phyloP scores from a whole-genome alignment of 208 protist species.

The Leishmania martiniquensis region DNA sequence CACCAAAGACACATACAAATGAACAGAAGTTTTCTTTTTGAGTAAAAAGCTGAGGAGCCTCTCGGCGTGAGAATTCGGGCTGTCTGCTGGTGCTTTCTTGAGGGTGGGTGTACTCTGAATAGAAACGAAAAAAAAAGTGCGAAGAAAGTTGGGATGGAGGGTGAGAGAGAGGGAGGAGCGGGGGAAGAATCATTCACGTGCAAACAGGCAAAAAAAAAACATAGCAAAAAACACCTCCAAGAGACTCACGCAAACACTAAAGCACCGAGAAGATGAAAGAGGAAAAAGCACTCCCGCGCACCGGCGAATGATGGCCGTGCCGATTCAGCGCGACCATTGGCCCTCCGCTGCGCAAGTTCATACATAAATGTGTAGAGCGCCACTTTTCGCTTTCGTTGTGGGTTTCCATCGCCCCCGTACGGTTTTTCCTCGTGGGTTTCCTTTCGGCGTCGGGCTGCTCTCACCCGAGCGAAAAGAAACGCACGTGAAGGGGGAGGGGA shows the following conservation, averaged over 20 bases:
- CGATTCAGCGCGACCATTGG: neutral
- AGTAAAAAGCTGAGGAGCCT: neutral
- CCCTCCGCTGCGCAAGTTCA: neutral
- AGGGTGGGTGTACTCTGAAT: no score
- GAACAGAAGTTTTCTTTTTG: neutral
- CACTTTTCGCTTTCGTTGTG: neutral
- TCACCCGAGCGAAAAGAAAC: no score
- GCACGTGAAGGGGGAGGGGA: neutral
- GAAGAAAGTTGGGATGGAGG: neutral
- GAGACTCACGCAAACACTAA: neutral
- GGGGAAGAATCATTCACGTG: neutral
- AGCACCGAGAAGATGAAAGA: slow-evolving; percentile 6
- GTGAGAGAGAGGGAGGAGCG: neutral
- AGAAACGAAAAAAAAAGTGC: neutral
- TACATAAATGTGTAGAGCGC: slow-evolving; percentile 11
- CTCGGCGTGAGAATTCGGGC: neutral
- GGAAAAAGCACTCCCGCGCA: neutral
- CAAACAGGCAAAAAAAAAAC: neutral
- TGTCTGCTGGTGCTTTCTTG: neutral
- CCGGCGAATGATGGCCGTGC: neutral
- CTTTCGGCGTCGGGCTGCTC: no score
- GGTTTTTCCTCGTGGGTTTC: neutral
- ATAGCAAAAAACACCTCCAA: slow-evolving; percentile 3
- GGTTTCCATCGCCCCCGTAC: neutral
- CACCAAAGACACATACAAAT: neutral